Evolutionary conservation across 2,329 filamentous ascomycete species (phyloP), one percentile per base, ranked within the genome.

Genomic region (Chaetomiaceae sp.): DNA sequence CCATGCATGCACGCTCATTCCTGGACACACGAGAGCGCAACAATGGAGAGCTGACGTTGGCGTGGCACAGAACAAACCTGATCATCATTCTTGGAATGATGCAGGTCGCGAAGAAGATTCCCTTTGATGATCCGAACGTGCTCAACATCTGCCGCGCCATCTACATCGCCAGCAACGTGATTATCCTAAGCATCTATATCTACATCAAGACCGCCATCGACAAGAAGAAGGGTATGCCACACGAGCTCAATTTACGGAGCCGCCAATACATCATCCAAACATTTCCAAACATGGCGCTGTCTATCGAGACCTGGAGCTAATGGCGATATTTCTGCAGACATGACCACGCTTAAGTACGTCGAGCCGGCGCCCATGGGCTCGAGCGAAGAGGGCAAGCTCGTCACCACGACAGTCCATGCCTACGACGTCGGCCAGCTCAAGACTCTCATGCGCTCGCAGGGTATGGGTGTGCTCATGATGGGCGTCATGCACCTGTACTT

Each of bases 381-480:
- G 64, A 82, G 86, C 66, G 94, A 97, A 73, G 91, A 96, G 75
- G 86, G 88, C 70, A 96, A 96, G 75, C 89, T 95, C 64, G 87
- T 97, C 65, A 96, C 92, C 53, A 99, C 94, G 58, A 99, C 94
- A 58, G 82, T 96, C 71, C 87, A 95, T 76, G 90, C 91, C 67
- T 99, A 99, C 80, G 94, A 99, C 73, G 79, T 84, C 66, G 76
- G 81, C 65, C 92, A 97, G 77, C 81, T 97, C 69, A 87, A 87
- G 75, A 78, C 82, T 60, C 80, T 90, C 61, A 89, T 92, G 81
- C 94, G 94, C 73, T 82, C 86, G 60, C 92, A 97, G 77, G 75
- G 95, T 66, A 97, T 96, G 89, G 94, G 94, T 56, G 79, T 99
- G 54, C 91, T 82, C 71, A 99, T 99, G 91, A 97, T 99, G 92